Evolutionary conservation across 2,329 filamentous ascomycete species (phyloP).

Genomic region (Exophiala aquamarina): DNA sequence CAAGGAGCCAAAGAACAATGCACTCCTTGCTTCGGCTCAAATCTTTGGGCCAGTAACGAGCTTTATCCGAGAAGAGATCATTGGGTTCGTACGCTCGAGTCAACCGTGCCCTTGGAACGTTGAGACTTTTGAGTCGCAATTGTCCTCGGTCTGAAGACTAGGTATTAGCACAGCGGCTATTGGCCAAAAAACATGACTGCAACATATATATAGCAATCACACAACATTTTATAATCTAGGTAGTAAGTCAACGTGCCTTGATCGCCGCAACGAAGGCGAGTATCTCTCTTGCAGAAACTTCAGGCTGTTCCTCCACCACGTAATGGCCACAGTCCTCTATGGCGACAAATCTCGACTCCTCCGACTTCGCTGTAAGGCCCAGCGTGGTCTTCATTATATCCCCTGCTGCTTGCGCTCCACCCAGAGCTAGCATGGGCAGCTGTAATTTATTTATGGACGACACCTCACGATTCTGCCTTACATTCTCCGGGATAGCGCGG

Average conservation of each 20-base stretch:
- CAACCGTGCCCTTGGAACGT: too few relatives aligned
- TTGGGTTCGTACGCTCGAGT: too few relatives aligned
- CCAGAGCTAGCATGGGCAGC: conserved; percentile 20
- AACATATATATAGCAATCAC: too few relatives aligned
- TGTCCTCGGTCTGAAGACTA: too few relatives aligned
- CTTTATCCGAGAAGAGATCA: too few relatives aligned
- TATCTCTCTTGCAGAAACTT: conserved; percentile 19
- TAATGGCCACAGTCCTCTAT: conserved; percentile 30
- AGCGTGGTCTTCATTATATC: conserved; percentile 17
- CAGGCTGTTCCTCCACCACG: conserved; percentile 31
- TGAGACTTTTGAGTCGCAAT: too few relatives aligned
- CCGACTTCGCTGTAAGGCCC: neutral
- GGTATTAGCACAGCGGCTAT: too few relatives aligned
- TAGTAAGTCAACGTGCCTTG: too few relatives aligned
- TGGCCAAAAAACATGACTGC: too few relatives aligned
- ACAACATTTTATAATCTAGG: too few relatives aligned
- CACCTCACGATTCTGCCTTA: conserved; percentile 27
- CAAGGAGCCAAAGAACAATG: too few relatives aligned
- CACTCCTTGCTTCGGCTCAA: neutral
- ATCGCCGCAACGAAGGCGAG: conserved; percentile 5
- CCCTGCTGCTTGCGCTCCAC: conserved; percentile 26
- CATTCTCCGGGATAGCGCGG: conserved; percentile 26
- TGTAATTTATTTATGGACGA: conserved; percentile 24
- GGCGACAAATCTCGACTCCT: neutral
- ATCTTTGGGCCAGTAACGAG: too few relatives aligned